phyloP scores from a whole-genome alignment of 202 grass and related monocot species.

The Digitaria exilis region DNA sequence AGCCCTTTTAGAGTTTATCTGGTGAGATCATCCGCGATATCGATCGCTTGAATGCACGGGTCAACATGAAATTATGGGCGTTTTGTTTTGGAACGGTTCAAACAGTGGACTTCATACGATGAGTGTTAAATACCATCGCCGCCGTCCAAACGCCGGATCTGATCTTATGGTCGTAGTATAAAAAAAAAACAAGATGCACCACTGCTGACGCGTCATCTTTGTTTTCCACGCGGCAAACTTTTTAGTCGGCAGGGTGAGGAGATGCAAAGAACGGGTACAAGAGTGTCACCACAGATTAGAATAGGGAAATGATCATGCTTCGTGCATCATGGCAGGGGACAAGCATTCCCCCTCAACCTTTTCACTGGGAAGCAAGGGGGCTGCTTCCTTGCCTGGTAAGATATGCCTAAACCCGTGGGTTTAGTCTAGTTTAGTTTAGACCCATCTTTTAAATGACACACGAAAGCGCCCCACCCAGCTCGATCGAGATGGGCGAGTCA shows the following conservation, averaged over 20 bases:
- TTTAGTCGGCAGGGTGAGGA: neutral
- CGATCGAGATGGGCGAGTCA: slow-evolving; percentile 3
- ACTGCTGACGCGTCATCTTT: neutral
- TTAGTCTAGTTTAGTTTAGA: neutral
- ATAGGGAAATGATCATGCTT: neutral
- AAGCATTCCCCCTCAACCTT: neutral
- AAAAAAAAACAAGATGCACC: neutral
- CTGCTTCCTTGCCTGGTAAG: neutral
- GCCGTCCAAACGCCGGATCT: neutral
- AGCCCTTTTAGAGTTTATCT: neutral
- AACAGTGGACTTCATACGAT: neutral
- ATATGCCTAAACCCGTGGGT: neutral
- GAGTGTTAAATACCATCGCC: too few species aligned
- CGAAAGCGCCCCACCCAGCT: neutral
- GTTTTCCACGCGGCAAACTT: neutral
- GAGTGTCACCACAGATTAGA: neutral
- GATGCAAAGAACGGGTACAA: neutral
- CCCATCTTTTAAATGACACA: neutral
- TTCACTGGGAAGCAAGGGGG: neutral
- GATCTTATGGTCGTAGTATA: too few species aligned
- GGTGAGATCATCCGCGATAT: neutral
- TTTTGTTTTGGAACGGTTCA: neutral
- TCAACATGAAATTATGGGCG: neutral
- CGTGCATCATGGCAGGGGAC: neutral
- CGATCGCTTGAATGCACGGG: neutral